These are phyloP conservation scores for Quercus berberidifolia DNA, from an alignment of 306 rosid genomes.

Conservation along the genomic window DNA sequence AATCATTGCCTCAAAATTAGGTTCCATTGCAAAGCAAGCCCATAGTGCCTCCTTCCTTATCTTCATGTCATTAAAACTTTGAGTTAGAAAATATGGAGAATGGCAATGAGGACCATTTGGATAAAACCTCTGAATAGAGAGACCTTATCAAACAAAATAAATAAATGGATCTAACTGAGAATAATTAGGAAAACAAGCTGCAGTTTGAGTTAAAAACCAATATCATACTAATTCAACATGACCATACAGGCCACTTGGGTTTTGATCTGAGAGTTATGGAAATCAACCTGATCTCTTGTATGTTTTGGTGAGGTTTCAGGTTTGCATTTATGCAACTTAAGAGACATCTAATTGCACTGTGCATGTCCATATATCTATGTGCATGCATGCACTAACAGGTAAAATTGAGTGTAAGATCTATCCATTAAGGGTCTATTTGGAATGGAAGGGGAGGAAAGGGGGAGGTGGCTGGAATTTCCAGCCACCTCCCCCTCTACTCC, in stretches of 20 bases:
- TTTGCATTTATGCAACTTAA: not conserved
- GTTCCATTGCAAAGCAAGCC: slow-evolving; percentile 91
- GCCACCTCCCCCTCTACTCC: too few species aligned
- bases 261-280: not conserved
- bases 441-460: too few species aligned
- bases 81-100: slow-evolving; percentile 12
- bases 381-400: not conserved
- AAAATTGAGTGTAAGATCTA: not conserved
- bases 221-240: not conserved
- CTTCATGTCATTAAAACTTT: slow-evolving; percentile 42
- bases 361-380: not conserved
- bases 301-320: not conserved
- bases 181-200: not conserved
- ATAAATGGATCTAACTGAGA: not conserved
- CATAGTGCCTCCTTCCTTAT: slow-evolving; percentile 91
- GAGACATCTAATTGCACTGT: not conserved
- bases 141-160: not conserved
- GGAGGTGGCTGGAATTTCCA: too few species aligned
- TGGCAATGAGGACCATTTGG: slow-evolving; percentile 5
- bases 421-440: not conserved
- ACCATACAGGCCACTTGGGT: not conserved
- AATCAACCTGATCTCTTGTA: not conserved
- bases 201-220: not conserved
- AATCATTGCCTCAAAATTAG: slow-evolving; percentile 78
- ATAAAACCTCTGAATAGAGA: slow-evolving; percentile 17